Base-by-base conservation (phyloP, 2,329 filamentous ascomycete species). In the Fusarium piperis region DNA sequence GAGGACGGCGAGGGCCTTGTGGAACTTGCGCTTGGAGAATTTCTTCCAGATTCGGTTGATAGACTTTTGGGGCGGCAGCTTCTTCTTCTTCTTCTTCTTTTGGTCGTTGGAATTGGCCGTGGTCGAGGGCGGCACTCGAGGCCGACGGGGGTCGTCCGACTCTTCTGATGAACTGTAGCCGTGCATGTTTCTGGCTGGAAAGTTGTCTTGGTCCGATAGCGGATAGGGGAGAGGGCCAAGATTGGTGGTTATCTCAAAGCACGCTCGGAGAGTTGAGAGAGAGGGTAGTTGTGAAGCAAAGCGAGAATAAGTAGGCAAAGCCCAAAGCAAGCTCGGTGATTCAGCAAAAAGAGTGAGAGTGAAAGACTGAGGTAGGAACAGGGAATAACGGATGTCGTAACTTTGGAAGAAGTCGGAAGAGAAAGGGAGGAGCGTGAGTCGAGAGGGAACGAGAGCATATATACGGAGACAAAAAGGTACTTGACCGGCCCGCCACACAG, bases 31-130 rank as follows among this genome's bases (percentile, higher is more conserved):
- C 74, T 88, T 86, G 15, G 85, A 85, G 73, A 91, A 90, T 26
- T 83, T 85, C 76, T 86, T 86, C 91, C 91, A 93, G 68, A 91
- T 89, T 64, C 87, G 86, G 78, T 92, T 89, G 78, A 93, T 91
- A 66, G 85, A 86, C 75, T 89, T 86, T 78, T 93, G 91, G 1
- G 91, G 91, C 15, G 88, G 83, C 70, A 87, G 85, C 75, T 86
- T 77, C 75, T 77, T 78, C 79, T 89, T 78, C 59, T 68, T 76
- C 78, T 88, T 89, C 76, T 89, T 88, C 74, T 89, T 85, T 30
- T 83, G 80, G 51, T 81, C 81, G 30, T 78, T 81, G 23, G 69
- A 79, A 56, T 71, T 81, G 56, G 65, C 79, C 23, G 59, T 81
- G 38, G 76, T 73, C 53, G 81, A 77, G 7, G 81, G 81, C 20